Conservation (phyloP, 139 green algal species). For the Chlorella sp. region DNA sequence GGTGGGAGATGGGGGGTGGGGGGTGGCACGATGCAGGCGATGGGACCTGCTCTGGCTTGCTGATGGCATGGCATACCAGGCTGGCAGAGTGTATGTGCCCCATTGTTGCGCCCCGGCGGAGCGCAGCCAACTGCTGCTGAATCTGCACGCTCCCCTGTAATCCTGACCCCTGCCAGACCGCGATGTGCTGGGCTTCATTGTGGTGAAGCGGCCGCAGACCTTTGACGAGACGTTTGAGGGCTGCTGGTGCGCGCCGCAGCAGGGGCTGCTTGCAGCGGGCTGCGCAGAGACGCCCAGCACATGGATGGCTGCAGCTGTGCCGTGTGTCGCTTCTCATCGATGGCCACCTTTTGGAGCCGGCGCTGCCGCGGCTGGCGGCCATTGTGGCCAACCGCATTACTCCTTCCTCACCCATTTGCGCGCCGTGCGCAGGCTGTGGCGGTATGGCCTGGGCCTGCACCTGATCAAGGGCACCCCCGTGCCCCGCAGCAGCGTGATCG, state of each 20-base stretch:
- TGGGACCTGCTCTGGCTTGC: too few relatives aligned
- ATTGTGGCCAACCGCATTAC: too few relatives aligned
- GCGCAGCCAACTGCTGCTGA: too few relatives aligned
- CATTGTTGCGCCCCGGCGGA: too few relatives aligned
- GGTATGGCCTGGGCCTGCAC: constrained; percentile 78
- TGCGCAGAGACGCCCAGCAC: too few relatives aligned
- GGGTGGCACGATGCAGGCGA: neutral
- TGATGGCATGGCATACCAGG: too few relatives aligned
- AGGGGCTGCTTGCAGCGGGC: too few relatives aligned
- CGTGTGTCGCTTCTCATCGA: too few relatives aligned
- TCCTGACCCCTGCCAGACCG: constrained; percentile 23
- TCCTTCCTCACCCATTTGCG: neutral
- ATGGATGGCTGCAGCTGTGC: too few relatives aligned
- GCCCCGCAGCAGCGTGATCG: constrained; percentile 42
- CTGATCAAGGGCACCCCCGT: constrained; percentile 66
- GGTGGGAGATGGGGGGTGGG: neutral
- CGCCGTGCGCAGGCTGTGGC: constrained; percentile 69
- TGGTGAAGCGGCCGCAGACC: constrained; percentile 61
- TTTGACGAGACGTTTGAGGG: constrained; percentile 76
- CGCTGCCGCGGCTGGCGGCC: too few relatives aligned
- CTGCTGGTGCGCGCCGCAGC: constrained; percentile 60
- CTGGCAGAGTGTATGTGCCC: neutral
- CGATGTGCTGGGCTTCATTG: constrained; percentile 73
- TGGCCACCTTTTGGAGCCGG: too few relatives aligned
- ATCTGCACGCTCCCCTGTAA: too few relatives aligned